These are phyloP conservation scores for Teunomyces lycoperdinae DNA, from an alignment of 805 yeast genomes.

Conservation along the genomic window DNA sequence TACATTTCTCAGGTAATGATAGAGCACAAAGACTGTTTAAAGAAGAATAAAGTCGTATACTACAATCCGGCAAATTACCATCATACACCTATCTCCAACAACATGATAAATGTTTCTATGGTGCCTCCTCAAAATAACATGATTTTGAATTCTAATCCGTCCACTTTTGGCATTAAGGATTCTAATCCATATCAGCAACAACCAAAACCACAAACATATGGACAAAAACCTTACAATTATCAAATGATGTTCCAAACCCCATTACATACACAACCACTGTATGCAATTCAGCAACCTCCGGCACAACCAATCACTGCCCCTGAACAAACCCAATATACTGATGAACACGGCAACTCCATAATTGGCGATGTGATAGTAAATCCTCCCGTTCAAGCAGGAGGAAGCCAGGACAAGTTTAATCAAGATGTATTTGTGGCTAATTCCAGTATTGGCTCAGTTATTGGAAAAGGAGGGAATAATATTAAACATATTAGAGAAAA, in stretches of 20 bases:
- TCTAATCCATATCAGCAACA: conserved; percentile 6
- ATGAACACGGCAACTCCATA: conserved; percentile 43
- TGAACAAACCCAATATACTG: conserved; percentile 34
- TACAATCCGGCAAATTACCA: conserved; percentile 55
- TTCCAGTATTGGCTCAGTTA: conserved; percentile 76
- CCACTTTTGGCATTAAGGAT: conserved; percentile 12
- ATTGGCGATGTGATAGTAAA: conserved; percentile 43
- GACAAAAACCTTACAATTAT: conserved; percentile 33
- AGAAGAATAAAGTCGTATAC: conserved; percentile 52
- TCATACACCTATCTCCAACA: conserved; percentile 9
- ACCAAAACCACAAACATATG: conserved; percentile 11
- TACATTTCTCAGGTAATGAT: conserved; percentile 67
- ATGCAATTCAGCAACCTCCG: neutral
- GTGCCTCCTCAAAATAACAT: conserved; percentile 18
- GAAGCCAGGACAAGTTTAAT: conserved; percentile 49
- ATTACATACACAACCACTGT: conserved; percentile 27
- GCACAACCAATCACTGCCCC: conserved; percentile 5
- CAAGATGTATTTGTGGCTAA: conserved; percentile 77
- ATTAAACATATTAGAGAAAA: conserved; percentile 72
- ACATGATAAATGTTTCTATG: conserved; percentile 20
- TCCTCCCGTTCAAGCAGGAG: conserved; percentile 34
- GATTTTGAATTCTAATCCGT: conserved; percentile 16
- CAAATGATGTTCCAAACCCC: conserved; percentile 41
- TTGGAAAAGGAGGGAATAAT: conserved; percentile 83
- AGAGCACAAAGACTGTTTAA: conserved; percentile 52